These are phyloP conservation scores for Lolium multiflorum DNA, from an alignment of 176 grass and related monocot species.

Conservation along the genomic window DNA sequence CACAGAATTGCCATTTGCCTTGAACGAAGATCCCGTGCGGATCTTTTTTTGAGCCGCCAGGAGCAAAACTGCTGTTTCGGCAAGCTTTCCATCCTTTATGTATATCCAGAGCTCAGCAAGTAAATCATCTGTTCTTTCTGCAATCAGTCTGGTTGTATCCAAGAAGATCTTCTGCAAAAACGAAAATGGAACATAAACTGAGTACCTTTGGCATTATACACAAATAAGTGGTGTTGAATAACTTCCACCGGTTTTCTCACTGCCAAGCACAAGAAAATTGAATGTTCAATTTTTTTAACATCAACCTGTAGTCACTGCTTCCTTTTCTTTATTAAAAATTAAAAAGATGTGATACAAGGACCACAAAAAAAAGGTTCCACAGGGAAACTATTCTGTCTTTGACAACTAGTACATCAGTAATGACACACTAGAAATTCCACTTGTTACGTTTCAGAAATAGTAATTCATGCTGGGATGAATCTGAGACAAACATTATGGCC, in stretches of 20 bases:
- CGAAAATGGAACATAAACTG: background rate
- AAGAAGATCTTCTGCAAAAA: constrained; percentile 9
- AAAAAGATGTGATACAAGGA: background rate
- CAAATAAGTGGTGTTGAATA: background rate
- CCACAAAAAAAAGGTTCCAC: background rate
- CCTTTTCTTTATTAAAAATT: background rate
- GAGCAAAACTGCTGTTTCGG: background rate
- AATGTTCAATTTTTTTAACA: background rate
- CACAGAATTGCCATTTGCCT: background rate
- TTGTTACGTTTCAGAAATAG: background rate
- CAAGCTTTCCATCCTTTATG: background rate
- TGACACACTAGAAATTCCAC: background rate
- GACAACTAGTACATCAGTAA: background rate
- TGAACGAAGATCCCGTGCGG: background rate
- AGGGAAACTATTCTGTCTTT: background rate
- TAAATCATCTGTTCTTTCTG: constrained; percentile 14
- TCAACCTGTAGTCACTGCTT: background rate
- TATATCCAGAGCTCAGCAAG: constrained; percentile 10
- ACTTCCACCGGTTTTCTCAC: background rate
- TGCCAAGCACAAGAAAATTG: background rate
- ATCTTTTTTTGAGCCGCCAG: constrained; percentile 13
- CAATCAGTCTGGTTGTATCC: background rate
- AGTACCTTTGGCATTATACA: constrained; percentile 3
- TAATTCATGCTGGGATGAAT: background rate
- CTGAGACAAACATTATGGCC: background rate